Evolutionary conservation across 257 asterid genomes (phyloP), one percentile per base, ranked within the genome.

Genomic region (Solanum chiquidenum): DNA sequence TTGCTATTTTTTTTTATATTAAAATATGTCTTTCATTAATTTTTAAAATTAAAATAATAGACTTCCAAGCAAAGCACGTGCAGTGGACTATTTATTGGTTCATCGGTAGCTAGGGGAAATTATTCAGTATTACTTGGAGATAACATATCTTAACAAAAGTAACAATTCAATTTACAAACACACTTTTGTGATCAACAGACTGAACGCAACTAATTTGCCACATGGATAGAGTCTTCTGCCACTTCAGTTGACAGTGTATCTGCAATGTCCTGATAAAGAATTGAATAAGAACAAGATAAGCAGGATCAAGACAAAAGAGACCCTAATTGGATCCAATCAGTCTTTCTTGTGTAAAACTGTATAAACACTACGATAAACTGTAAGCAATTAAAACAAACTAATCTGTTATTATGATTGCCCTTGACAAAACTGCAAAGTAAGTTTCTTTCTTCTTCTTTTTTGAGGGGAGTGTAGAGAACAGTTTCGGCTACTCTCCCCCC

Each of bases 111-210:
- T 14, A 79, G 35, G 38, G 38, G 64, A 25, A 14, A 79, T 14
- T 27, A 80, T 49, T 44, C 16, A 80, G 85, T 27, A 46, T 80
- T 29, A 46, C 68, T 27, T 27, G 85, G 66, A 46, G 85, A 46
- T 27, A 8, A 80, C 18, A 16, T 27, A 8, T n/a, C 27, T 80
- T 46, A 80, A 27, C 40, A 80, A 80, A 10, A 46, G 40, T 27
- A 80, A 25, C 11, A 80, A 9, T 80, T 80, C 68, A 16, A 27
- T 80, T 16, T 14, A 80, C 68, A 18, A 18, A 27, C 27, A 16
- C 86, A 97, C 99, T 93, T 98, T 97, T 97, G 95, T 94, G 98
- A 93, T 96, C 98, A 88, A 97, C 99, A 35, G 99, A 95, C 99
- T 85, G 99, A 95, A 87, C 98, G 98, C 88, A 97, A 95, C 93